Base-by-base conservation (phyloP, 495 filamentous ascomycete species). In the Penicillium ochrochloron region DNA sequence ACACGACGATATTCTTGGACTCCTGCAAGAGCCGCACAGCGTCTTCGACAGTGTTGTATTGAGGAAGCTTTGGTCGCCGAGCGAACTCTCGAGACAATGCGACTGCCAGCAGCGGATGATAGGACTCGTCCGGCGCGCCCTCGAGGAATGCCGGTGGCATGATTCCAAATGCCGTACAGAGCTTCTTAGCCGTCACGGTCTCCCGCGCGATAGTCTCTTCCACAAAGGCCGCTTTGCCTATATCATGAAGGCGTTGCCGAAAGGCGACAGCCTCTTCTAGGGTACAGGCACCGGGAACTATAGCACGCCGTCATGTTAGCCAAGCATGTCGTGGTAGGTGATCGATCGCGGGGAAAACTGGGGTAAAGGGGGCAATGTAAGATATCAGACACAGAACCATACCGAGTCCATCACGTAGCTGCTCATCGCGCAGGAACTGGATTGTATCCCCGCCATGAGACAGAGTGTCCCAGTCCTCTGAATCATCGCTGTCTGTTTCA, bases 121-220 rank as follows among this genome's bases (percentile, higher is more conserved):
- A 96, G 2, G 86, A 80, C n/a, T 89, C 82, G 69, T 96, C 92
- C 25, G 84, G 83, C 41, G 85, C 81, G 27, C 87, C 90, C 25
- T 94, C 90, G 23, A 96, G 80, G 73, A 92, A 94, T 33, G 80
- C 76, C 19, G 93, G 93, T 56, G 90, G 89, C 34, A 84, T 75
- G 63, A 97, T 88, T 54, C 91, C 90, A 78, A 99, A 99, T n/a
- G 94, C 95, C 7, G 92, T 95, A 65, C 93, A 87, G 23, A 99
- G 80, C 75, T 92, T 95, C 78, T 90, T 91, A 25, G 90, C 92
- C 2, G 90, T 87, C 63, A 94, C 85, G 29, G 79, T 78, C 15
- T 87, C 86, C 27, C 83, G 80, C 41, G 86, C 85, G 60, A 97
- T 83, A 12, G 90, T 93, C 62, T 88, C 83, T 62, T 86, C 80